phyloP scores from a whole-genome alignment of 441 rosid genomes.

The Hura crepitans region DNA sequence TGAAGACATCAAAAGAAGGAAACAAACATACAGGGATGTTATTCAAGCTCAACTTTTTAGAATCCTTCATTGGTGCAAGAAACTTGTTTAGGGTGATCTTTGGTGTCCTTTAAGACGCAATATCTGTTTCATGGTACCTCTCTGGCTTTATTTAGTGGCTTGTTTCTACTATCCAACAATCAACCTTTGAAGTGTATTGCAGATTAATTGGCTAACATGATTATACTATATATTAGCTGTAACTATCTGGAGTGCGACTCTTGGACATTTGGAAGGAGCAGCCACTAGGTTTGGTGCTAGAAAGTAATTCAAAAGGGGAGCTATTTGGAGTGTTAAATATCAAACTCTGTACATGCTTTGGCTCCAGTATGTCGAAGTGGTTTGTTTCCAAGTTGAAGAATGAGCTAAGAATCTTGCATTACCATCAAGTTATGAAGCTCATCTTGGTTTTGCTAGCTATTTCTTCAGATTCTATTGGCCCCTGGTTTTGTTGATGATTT shows the following conservation, averaged over 20 bases:
- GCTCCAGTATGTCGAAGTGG: neutral
- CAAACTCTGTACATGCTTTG: neutral
- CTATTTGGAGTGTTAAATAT: neutral
- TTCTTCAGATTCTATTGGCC: constrained; percentile 11
- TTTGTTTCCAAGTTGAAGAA: constrained; percentile 15
- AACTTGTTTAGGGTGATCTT: constrained; percentile 35
- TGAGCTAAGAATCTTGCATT: neutral
- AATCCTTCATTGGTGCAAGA: constrained; percentile 68
- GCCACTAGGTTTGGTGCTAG: neutral
- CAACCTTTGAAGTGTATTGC: constrained; percentile 7
- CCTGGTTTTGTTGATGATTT: constrained; percentile 3
- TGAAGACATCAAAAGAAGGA: constrained; percentile 74
- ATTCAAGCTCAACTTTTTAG: constrained; percentile 40
- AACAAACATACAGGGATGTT: constrained; percentile 41
- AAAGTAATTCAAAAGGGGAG: constrained; percentile 1
- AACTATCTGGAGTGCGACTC: neutral
- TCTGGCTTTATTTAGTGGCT: constrained; percentile 16
- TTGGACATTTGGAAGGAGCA: neutral
- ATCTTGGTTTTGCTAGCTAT: neutral
- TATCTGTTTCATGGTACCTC: constrained; percentile 15
- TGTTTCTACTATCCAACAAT: neutral
- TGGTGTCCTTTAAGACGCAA: neutral
- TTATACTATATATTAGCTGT: neutral
- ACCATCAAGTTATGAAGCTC: neutral
- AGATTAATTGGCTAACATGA: constrained; percentile 6